These are phyloP conservation scores for Coniferiporia sulphurascens DNA, from an alignment of 1,284 basidiomycete genomes.

Conservation along the genomic window DNA sequence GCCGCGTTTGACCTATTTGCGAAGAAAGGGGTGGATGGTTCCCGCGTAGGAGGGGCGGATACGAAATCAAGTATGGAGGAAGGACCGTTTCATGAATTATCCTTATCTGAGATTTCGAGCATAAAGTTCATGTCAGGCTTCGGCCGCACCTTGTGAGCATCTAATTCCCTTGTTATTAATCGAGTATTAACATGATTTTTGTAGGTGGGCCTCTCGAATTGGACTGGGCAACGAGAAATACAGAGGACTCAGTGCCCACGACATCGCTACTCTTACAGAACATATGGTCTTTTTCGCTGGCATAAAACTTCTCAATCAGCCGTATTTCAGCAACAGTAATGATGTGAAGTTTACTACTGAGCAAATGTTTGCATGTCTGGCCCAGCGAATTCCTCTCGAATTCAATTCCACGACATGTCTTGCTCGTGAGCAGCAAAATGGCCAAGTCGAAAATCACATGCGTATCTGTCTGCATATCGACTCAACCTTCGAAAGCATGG, in stretches of 20 bases:
- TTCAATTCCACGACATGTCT: background rate
- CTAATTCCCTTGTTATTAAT: background rate
- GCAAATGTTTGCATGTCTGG: background rate
- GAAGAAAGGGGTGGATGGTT: background rate
- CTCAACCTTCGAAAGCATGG: too few relatives aligned
- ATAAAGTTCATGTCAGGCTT: background rate
- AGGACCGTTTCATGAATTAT: background rate
- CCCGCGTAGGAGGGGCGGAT: background rate
- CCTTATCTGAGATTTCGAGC: background rate
- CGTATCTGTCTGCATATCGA: background rate
- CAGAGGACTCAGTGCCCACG: background rate
- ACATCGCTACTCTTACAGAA: background rate
- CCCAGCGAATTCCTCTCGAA: background rate
- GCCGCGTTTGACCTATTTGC: background rate
- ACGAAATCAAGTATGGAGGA: background rate
- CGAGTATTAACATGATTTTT: background rate
- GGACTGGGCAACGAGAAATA: too few relatives aligned
- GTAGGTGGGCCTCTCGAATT: background rate
- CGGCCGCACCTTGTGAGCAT: constrained; percentile 4
- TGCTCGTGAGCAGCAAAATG: background rate
- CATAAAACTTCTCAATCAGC: background rate
- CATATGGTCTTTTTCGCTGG: background rate
- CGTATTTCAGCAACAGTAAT: background rate
- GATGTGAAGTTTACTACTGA: background rate
- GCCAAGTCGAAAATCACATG: background rate